These are phyloP conservation scores for Plasmodium billcollinsi DNA, from an alignment of 169 alveolate genomes.

Conservation along the genomic window DNA sequence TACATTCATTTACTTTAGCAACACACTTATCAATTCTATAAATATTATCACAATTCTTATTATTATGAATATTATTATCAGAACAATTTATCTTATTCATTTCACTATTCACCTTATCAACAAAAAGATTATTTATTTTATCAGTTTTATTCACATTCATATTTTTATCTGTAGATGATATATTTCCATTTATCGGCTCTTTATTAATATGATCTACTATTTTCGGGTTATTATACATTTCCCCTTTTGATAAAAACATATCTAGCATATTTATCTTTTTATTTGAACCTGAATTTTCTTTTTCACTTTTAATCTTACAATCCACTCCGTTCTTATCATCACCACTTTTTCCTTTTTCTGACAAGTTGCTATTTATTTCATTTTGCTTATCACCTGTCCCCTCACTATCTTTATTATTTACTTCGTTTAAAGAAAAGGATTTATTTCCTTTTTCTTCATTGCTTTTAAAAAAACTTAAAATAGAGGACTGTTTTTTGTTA, in stretches of 20 bases:
- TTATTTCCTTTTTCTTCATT: slow-evolving; percentile 25
- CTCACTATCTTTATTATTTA: background rate
- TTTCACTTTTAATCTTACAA: background rate
- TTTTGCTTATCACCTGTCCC: too few relatives aligned
- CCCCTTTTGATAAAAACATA: slow-evolving; percentile 4
- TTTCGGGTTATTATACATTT: background rate
- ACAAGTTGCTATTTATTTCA: too few relatives aligned
- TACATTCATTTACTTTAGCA: background rate
- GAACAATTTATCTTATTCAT: background rate
- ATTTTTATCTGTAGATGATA: background rate
- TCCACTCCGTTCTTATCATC: background rate
- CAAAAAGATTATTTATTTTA: background rate
- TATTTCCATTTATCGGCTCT: background rate
- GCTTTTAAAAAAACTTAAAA: slow-evolving; percentile 57
- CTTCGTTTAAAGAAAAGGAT: background rate
- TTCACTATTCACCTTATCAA: background rate
- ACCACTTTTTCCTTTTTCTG: background rate
- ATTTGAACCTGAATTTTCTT: background rate
- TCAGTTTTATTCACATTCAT: background rate
- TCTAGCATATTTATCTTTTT: background rate
- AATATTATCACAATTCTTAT: background rate
- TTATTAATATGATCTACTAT: background rate
- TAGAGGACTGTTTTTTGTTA: slow-evolving; percentile 56
- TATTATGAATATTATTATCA: background rate
- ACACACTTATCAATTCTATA: too few relatives aligned